Percentiles rank a stretch among this genome's conserved stretches.
Conservation (phyloP, 331 rosid species). For the Erythrophleum ivorense region DNA sequence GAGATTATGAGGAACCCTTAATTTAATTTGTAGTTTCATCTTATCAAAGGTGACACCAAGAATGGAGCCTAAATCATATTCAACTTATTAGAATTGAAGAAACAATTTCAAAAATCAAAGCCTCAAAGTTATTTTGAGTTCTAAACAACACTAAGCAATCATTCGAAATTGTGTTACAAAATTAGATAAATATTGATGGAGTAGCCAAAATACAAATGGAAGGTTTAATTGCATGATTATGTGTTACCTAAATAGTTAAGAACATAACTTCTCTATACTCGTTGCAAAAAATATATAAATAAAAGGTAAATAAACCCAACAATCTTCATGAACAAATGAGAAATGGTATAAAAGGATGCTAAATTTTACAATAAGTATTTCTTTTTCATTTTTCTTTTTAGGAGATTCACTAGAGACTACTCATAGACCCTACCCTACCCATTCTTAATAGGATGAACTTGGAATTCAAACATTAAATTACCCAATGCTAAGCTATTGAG, state of each 20-base stretch:
- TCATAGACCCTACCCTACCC: too few species aligned
- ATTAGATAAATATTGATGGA: neutral
- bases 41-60: too few species aligned
- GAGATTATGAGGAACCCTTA: too few species aligned
- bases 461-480: neutral
- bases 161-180: neutral
- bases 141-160: conserved; percentile 10
- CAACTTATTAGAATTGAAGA: too few species aligned
- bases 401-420: too few species aligned
- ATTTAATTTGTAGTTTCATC: too few species aligned
- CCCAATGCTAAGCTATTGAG: neutral
- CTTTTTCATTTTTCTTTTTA: too few species aligned
- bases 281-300: neutral
- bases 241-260: neutral
- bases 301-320: neutral
- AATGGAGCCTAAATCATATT: too few species aligned
- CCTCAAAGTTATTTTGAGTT: neutral
- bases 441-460: too few species aligned
- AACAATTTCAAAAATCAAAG: too few species aligned
- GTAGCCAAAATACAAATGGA: neutral
- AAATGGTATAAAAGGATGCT: neutral
- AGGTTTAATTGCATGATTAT: neutral
- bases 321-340: neutral
- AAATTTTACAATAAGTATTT: neutral
- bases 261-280: neutral